Conservation (phyloP, 1,139 yeast species). For the Pichia sp. region DNA sequence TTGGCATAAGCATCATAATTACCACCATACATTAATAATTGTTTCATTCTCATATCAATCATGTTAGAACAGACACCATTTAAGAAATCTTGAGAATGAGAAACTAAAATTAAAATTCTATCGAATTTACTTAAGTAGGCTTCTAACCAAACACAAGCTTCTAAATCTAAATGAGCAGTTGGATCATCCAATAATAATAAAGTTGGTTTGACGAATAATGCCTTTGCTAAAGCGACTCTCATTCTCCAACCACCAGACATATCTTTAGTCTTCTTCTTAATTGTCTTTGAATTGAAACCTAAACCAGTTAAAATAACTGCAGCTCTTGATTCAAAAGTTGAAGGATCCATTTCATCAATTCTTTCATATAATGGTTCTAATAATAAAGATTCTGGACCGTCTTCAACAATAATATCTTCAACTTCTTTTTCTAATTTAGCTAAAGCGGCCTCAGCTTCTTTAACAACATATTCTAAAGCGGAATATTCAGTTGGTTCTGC, state of each 20-base stretch:
- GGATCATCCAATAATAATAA: conserved; percentile 90
- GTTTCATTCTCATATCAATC: conserved; percentile 89
- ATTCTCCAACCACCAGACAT: conserved; percentile 99
- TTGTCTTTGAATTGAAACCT: conserved; percentile 85
- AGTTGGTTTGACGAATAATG: conserved; percentile 80
- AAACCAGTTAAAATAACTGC: conserved; percentile 94
- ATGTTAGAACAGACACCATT: conserved; percentile 98
- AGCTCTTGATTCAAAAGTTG: conserved; percentile 94
- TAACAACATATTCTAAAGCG: conserved; percentile 93
- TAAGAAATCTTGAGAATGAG: conserved; percentile 98
- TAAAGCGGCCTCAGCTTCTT: conserved; percentile 91
- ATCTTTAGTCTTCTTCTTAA: conserved; percentile 87
- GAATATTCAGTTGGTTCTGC: conserved; percentile 90
- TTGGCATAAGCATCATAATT: conserved; percentile 94
- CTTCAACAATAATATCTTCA: conserved; percentile 81
- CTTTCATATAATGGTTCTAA: conserved; percentile 90
- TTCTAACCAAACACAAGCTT: conserved; percentile 99
- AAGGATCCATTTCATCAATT: conserved; percentile 92
- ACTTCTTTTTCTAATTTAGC: conserved; percentile 87
- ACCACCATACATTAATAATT: conserved; percentile 83
- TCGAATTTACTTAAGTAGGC: conserved; percentile 93
- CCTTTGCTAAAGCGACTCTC: conserved; percentile 87
- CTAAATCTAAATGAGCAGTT: conserved; percentile 98
- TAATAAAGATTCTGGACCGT: conserved; percentile 87
- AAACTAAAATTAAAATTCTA: conserved; percentile 86